These are phyloP conservation scores for Mortierella sp. DNA, from an alignment of 371 early-diverging fungal genomes.

Conservation along the genomic window DNA sequence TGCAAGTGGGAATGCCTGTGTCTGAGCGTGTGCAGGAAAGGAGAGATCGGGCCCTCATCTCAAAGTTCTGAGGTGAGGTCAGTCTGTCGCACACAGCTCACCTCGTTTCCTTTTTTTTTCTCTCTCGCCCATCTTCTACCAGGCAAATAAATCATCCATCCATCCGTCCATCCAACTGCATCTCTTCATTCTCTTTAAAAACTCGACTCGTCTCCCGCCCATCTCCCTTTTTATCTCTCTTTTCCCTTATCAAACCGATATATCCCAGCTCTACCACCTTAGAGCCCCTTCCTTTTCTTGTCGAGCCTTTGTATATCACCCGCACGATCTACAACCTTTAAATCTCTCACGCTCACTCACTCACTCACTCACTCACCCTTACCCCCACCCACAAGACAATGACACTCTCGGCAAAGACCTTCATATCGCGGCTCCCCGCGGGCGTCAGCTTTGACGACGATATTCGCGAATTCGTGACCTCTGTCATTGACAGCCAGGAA, in stretches of 20 bases:
- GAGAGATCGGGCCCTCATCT: too few relatives aligned
- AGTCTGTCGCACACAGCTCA: background rate
- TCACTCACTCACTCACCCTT: background rate
- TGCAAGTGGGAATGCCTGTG: too few relatives aligned
- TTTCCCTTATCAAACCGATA: too few relatives aligned
- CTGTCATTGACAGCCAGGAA: slow-evolving; percentile 56
- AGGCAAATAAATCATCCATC: background rate
- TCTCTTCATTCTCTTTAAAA: background rate
- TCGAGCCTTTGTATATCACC: too few relatives aligned
- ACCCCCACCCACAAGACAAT: slow-evolving; percentile 8
- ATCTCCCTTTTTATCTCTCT: background rate
- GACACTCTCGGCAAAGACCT: slow-evolving; percentile 32
- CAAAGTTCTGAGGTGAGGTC: too few relatives aligned
- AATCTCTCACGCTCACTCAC: background rate
- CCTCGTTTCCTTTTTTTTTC: background rate
- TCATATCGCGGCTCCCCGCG: slow-evolving; percentile 44
- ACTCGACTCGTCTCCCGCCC: background rate
- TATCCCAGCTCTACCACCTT: too few relatives aligned
- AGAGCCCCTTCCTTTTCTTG: too few relatives aligned
- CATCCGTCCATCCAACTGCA: slow-evolving; percentile 1
- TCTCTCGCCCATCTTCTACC: background rate
- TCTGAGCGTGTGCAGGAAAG: background rate
- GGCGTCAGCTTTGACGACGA: slow-evolving; percentile 60
- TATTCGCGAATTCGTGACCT: slow-evolving; percentile 57
- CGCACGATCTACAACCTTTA: background rate